Percentiles rank a stretch among this genome's conserved stretches.
These are phyloP conservation scores for Sambucus nigra DNA, from an alignment of 129 eudicot genomes.

Conservation along the genomic window DNA sequence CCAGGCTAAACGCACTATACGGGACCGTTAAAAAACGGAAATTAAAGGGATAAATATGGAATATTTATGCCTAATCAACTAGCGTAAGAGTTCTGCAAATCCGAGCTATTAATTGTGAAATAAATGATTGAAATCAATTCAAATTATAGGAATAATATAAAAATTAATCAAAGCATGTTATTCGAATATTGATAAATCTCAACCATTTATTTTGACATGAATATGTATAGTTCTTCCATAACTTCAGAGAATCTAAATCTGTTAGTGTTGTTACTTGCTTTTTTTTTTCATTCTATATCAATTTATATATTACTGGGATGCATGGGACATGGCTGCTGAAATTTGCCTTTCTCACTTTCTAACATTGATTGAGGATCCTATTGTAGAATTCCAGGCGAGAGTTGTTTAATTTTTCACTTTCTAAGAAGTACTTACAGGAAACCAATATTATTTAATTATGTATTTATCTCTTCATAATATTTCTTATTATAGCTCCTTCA, in stretches of 20 bases:
- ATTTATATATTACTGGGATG: slow-evolving; percentile 55
- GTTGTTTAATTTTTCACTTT: background rate
- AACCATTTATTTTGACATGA: no score
- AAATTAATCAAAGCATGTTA: slow-evolving; percentile 10
- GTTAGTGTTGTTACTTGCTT: background rate
- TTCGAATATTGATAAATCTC: no score
- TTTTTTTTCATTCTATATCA: slow-evolving; percentile 1
- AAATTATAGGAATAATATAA: background rate
- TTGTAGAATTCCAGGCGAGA: slow-evolving; percentile 80
- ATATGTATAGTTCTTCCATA: no score
- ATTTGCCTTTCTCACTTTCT: slow-evolving; percentile 96
- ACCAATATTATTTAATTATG: background rate
- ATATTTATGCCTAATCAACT: no score
- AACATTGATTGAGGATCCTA: slow-evolving; percentile 68
- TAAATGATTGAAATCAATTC: no score
- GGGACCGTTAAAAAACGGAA: no score
- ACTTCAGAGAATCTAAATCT: no score
- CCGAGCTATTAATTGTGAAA: no score
- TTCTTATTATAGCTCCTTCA: slow-evolving; percentile 38
- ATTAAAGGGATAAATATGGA: no score
- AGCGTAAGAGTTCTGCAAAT: no score
- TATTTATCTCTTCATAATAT: background rate
- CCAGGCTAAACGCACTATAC: no score
- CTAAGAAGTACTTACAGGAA: background rate
- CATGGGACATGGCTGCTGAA: slow-evolving; percentile 99